phyloP scores from a whole-genome alignment of 2,329 filamentous ascomycete species.

The Ustulina deusta region DNA sequence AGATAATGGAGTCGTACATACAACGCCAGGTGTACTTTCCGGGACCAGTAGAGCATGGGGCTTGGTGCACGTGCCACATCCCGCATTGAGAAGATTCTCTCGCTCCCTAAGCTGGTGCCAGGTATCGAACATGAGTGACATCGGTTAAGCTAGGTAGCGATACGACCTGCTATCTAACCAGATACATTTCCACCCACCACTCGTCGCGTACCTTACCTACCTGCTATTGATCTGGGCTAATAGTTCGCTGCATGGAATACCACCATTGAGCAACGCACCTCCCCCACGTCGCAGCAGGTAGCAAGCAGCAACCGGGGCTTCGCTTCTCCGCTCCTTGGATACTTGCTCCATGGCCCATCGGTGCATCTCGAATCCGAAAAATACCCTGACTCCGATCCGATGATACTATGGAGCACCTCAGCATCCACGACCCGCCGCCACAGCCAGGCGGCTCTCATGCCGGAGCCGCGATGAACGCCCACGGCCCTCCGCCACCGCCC shows the following conservation, averaged over 20 bases:
- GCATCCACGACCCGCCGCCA: slow-evolving; percentile 60
- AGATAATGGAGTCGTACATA: background rate
- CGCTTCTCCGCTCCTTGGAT: slow-evolving; percentile 10
- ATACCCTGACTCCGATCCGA: slow-evolving; percentile 38
- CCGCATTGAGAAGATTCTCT: slow-evolving; percentile 29
- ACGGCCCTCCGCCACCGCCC: slow-evolving; percentile 51
- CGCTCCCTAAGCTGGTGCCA: slow-evolving; percentile 8
- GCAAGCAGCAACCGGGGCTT: slow-evolving; percentile 18
- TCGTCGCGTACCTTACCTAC: background rate
- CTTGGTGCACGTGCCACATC: slow-evolving; percentile 31
- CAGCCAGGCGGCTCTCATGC: slow-evolving; percentile 54
- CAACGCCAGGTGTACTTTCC: background rate
- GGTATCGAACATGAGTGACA: slow-evolving; percentile 29
- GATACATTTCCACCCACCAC: background rate
- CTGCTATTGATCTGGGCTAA: background rate
- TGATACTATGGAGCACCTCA: slow-evolving; percentile 66
- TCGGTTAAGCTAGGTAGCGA: too few species aligned
- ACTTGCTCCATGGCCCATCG: slow-evolving; percentile 44
- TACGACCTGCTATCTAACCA: too few species aligned
- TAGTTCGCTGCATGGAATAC: background rate
- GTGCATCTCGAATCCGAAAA: slow-evolving; percentile 29
- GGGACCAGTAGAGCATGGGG: slow-evolving; percentile 10
- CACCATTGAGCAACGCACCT: background rate
- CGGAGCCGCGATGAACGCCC: slow-evolving; percentile 31
- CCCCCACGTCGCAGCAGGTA: slow-evolving; percentile 29